Conservation (phyloP, 192 early-diverging fungal species). For the Backusella sp. region DNA sequence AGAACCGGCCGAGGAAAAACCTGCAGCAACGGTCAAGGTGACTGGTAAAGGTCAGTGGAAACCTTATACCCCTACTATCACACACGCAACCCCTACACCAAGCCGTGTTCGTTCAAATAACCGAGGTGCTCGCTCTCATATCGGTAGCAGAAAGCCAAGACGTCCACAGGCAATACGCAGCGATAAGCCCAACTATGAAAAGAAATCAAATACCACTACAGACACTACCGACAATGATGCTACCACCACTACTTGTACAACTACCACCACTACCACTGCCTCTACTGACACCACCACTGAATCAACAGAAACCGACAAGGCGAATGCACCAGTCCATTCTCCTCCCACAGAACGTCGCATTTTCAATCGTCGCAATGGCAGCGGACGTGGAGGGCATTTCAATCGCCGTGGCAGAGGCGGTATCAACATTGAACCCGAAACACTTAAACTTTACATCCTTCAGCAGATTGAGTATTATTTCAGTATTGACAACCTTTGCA, state of each 20-base stretch:
- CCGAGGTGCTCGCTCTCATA: constrained; percentile 4
- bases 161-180: not conserved
- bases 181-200: constrained; percentile 7
- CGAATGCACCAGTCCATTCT: not conserved
- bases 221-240: constrained; percentile 9
- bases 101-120: constrained; percentile 20
- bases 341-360: constrained; percentile 6
- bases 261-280: not conserved
- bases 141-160: constrained; percentile 28
- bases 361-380: constrained; percentile 4
- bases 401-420: not conserved
- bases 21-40: constrained; percentile 14
- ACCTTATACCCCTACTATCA: constrained; percentile 49
- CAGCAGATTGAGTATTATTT: constrained; percentile 94
- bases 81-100: constrained; percentile 48
- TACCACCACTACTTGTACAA: not conserved
- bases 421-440: constrained; percentile 38
- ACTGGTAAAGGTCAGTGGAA: constrained; percentile 55
- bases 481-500: constrained; percentile 94
- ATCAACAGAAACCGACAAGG: not conserved
- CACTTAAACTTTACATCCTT: constrained; percentile 55
- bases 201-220: not conserved
- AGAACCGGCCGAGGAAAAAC: constrained; percentile 16
- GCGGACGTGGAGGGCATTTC: constrained; percentile 26
- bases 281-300: not conserved